These are phyloP conservation scores for Lodderomyces parapsilosis DNA, from an alignment of 1,139 yeast species.

Conservation along the genomic window DNA sequence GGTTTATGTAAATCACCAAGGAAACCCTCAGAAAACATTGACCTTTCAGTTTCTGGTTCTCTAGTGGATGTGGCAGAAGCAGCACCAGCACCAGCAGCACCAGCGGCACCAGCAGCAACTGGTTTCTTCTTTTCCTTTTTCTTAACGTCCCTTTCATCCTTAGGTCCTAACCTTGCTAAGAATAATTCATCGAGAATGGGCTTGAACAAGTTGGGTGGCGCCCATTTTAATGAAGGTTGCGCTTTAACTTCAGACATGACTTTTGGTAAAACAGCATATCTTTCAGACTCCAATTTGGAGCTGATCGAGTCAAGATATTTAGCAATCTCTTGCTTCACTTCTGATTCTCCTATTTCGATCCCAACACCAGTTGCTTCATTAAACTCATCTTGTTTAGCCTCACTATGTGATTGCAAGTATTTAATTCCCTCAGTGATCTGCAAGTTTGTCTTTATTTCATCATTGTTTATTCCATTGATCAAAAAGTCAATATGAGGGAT, in stretches of 20 bases:
- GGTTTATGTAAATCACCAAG: slow-evolving; percentile 93
- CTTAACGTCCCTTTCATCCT: slow-evolving; percentile 88
- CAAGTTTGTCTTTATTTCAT: slow-evolving; percentile 60
- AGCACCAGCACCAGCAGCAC: slow-evolving; percentile 24
- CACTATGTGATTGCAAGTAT: slow-evolving; percentile 53
- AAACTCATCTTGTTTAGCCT: slow-evolving; percentile 38
- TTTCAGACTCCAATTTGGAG: slow-evolving; percentile 58
- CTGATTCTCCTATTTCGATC: slow-evolving; percentile 61
- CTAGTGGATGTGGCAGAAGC: slow-evolving; percentile 21
- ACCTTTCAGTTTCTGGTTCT: slow-evolving; percentile 44
- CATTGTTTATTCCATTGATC: slow-evolving; percentile 61
- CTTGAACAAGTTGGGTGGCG: slow-evolving; percentile 80
- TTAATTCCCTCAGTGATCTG: slow-evolving; percentile 83
- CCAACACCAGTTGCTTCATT: slow-evolving; percentile 81
- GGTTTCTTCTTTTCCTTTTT: slow-evolving; percentile 72
- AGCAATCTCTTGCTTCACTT: slow-evolving; percentile 58
- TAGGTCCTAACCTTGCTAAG: slow-evolving; percentile 77
- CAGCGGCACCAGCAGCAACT: slow-evolving; percentile 20
- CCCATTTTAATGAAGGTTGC: slow-evolving; percentile 83
- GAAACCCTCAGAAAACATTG: slow-evolving; percentile 95
- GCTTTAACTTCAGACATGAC: slow-evolving; percentile 75
- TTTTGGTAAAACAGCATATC: slow-evolving; percentile 77
- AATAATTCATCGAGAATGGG: slow-evolving; percentile 80
- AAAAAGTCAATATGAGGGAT: slow-evolving; percentile 48
- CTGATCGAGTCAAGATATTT: slow-evolving; percentile 59